Base-by-base conservation (phyloP, 208 protist genomes). In the Wallacemonas sp. region DNA sequence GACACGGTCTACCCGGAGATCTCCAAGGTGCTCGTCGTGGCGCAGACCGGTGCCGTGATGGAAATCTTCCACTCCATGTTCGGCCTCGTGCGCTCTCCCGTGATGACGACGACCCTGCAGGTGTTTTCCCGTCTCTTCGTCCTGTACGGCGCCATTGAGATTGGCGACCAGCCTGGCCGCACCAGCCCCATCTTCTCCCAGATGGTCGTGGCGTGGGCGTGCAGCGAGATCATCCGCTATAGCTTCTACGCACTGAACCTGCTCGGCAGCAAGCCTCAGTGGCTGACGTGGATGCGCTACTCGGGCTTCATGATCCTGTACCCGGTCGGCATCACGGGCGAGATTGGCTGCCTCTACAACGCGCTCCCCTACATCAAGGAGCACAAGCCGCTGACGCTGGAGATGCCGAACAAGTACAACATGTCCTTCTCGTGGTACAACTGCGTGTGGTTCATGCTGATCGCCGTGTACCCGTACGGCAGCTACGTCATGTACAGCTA, bases 221-320 rank as follows among this genome's bases (percentile, higher is more conserved):
- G 90, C 14, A 89, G 85, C 41, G 93, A 97, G 72, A 65, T 97
- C 33, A 88, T 97, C 59, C 90, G 93, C 45, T 97, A 97, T 75
- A 72, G 78, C 50, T 97, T 86, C 77, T 97, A 97, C 76, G 63
- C 65, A 22, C 20, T 84, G 20, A 93, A 86, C 62, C 66, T 94
- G 39, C 2, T 87, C 44, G 65, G 79, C 12, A 26, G 50, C 32
- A 82, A 81, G 65, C 1, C 36, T 41, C 52, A 74, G n/a, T 46
- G 69, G 10, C 62, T 96, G 52, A 87, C 87, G 23, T 97, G 90
- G 90, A 74, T 96, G 62, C 84, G 93, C 28, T 97, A 97, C 77
- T 90, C 91, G 11, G 82, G 81, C 29, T 97, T 97, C 55, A 91
- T 86, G 70, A 74, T 97, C 8, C 81, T 97, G 22, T 97, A 97